Percentiles rank a stretch among this genome's conserved stretches.
Evolutionary conservation across 768 basidiomycete genomes (phyloP).

Genomic region (Hygrophoropsis aurantiaca): DNA sequence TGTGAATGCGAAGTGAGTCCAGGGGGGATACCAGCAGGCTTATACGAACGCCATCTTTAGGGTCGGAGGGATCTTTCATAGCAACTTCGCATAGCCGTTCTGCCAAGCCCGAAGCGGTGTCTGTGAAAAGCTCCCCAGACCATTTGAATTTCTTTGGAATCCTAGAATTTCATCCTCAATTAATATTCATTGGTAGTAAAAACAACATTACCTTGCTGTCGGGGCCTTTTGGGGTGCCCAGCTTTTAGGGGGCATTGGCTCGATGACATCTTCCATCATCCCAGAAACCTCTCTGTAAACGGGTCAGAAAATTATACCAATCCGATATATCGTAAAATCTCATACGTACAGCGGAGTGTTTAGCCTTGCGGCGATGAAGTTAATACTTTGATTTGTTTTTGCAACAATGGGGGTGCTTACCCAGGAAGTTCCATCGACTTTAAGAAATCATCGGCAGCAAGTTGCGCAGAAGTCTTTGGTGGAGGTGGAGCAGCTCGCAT

Average conservation of each 20-base stretch:
- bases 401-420: constrained; percentile 14
- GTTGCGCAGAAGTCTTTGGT: constrained; percentile 19
- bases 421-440: constrained; percentile 21
- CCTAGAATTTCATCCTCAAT: constrained; percentile 30
- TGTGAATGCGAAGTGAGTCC: constrained; percentile 44
- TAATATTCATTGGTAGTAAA: too few relatives aligned
- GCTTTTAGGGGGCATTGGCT: not conserved
- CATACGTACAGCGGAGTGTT: constrained; percentile 24
- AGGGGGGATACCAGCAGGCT: constrained; percentile 42
- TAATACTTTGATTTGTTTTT: too few relatives aligned
- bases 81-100: constrained; percentile 50
- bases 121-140: constrained; percentile 54
- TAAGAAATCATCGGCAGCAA: constrained; percentile 24
- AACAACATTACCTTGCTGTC: too few relatives aligned
- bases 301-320: too few relatives aligned
- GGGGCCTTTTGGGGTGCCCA: constrained; percentile 13
- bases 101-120: constrained; percentile 31
- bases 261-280: not conserved
- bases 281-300: constrained; percentile 14
- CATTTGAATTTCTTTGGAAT: constrained; percentile 66
- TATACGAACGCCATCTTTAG: constrained; percentile 46
- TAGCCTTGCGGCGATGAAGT: constrained; percentile 14
- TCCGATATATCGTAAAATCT: too few relatives aligned
- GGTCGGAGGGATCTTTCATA: constrained; percentile 46
- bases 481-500: constrained; percentile 8